Evolutionary conservation across 768 basidiomycete genomes (phyloP).

Genomic region (Boletales sp.): DNA sequence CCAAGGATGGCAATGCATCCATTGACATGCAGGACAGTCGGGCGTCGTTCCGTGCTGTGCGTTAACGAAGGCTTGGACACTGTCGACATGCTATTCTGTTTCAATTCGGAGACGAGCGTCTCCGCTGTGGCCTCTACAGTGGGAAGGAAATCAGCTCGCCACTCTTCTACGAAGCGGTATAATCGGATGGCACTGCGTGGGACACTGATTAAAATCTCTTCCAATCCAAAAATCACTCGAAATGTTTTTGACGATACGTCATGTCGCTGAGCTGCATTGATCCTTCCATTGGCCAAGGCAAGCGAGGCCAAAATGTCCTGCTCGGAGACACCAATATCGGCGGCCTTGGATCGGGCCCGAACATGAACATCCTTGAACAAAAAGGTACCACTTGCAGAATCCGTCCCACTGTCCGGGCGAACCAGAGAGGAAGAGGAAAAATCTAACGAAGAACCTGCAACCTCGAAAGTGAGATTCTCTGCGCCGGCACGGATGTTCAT

Average conservation of each 20-base stretch:
- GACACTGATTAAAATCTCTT: slow-evolving; percentile 51
- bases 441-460: slow-evolving; percentile 37
- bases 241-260: slow-evolving; percentile 40
- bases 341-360: slow-evolving; percentile 52
- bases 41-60: slow-evolving; percentile 5
- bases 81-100: slow-evolving; percentile 38
- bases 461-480: slow-evolving; percentile 65
- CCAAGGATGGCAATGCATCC: slow-evolving; percentile 48
- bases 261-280: slow-evolving; percentile 45
- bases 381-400: slow-evolving; percentile 47
- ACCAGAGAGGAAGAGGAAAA: slow-evolving; percentile 21
- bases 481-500: slow-evolving; percentile 62
- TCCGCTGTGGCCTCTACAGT: slow-evolving; percentile 66
- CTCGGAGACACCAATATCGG: slow-evolving; percentile 36
- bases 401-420: slow-evolving; percentile 18
- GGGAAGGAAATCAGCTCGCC: slow-evolving; percentile 77
- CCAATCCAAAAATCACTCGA: slow-evolving; percentile 44
- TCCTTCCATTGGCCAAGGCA: slow-evolving; percentile 41
- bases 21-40: slow-evolving; percentile 45
- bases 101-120: slow-evolving; percentile 62
- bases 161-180: slow-evolving; percentile 77
- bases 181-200: slow-evolving; percentile 80
- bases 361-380: slow-evolving; percentile 52
- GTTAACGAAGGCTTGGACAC: slow-evolving; percentile 28
- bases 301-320: slow-evolving; percentile 64